Evolutionary conservation across 2,329 filamentous ascomycete species (phyloP).

Genomic region (Xylariaceae sp.): DNA sequence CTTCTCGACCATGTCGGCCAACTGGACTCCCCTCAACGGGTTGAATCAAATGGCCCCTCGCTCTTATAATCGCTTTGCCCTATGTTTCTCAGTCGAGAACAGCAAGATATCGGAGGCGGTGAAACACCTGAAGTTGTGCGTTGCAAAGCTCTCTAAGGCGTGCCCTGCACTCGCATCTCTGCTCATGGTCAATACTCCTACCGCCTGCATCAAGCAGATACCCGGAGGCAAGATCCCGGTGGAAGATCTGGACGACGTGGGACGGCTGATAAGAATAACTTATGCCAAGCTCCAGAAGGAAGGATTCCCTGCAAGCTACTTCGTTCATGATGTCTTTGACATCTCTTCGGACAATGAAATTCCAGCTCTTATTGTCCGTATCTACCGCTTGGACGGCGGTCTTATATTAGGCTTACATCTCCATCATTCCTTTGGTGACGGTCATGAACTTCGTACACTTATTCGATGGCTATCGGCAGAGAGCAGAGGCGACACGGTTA

Average conservation of each 20-base stretch:
- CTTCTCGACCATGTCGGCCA: too few relatives aligned
- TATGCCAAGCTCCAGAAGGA: conserved; percentile 3
- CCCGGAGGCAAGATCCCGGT: conserved; percentile 1
- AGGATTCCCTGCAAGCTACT: conserved; percentile 3
- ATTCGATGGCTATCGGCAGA: conserved; percentile 8
- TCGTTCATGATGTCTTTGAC: conserved; percentile 1
- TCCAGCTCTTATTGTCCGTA: conserved; percentile 6
- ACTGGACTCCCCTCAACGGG: conserved; percentile 3
- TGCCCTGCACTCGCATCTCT: conserved; percentile 5
- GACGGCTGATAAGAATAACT: too few relatives aligned
- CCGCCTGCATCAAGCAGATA: not conserved
- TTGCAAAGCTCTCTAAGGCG: not conserved
- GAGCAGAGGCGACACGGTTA: conserved; percentile 2
- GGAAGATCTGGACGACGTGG: conserved; percentile 2
- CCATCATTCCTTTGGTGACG: conserved; percentile 7
- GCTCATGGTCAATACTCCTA: conserved; percentile 3
- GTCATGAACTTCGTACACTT: conserved; percentile 1
- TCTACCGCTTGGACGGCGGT: conserved; percentile 6
- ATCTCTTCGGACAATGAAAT: not conserved
- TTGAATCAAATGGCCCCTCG: conserved; percentile 8
- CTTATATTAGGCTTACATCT: conserved; percentile 8
- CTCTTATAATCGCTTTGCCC: conserved; percentile 7
- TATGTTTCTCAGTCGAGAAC: conserved; percentile 7
- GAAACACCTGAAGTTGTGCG: not conserved
- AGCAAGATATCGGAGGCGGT: not conserved